Conservation (phyloP, 257 asterid genomes). For the Datura wrightii region DNA sequence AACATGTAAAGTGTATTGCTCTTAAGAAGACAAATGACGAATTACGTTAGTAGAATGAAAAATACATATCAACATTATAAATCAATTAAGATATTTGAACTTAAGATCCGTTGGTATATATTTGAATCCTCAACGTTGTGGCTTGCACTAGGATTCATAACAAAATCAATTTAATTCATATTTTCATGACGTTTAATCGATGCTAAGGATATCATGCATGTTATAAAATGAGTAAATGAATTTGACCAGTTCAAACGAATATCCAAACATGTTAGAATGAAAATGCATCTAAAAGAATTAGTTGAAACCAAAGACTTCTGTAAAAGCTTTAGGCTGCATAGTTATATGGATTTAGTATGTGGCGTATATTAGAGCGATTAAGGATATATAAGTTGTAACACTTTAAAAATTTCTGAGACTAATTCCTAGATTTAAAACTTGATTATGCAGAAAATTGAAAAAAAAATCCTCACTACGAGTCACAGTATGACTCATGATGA, state of each 20-base stretch:
- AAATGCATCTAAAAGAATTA: neutral
- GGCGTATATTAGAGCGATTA: no score
- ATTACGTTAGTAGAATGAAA: neutral
- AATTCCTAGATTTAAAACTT: no score
- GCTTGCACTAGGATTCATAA: neutral
- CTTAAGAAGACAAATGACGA: neutral
- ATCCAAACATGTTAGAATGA: neutral
- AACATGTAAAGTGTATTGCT: neutral
- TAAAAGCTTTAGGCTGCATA: neutral
- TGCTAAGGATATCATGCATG: no score
- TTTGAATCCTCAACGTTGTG: neutral
- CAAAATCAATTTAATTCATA: neutral
- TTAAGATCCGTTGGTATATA: neutral
- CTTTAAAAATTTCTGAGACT: no score
- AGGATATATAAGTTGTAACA: no score
- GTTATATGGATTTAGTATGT: neutral
- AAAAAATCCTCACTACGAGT: no score
- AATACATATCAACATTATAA: neutral
- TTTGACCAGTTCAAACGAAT: neutral
- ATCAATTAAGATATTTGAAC: neutral
- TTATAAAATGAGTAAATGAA: neutral
- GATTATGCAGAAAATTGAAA: no score
- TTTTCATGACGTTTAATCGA: no score
- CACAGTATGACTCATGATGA: no score
- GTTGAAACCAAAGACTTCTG: neutral